phyloP scores from a whole-genome alignment of 2,329 filamentous ascomycete species.

The Aaosphaeria arxii region DNA sequence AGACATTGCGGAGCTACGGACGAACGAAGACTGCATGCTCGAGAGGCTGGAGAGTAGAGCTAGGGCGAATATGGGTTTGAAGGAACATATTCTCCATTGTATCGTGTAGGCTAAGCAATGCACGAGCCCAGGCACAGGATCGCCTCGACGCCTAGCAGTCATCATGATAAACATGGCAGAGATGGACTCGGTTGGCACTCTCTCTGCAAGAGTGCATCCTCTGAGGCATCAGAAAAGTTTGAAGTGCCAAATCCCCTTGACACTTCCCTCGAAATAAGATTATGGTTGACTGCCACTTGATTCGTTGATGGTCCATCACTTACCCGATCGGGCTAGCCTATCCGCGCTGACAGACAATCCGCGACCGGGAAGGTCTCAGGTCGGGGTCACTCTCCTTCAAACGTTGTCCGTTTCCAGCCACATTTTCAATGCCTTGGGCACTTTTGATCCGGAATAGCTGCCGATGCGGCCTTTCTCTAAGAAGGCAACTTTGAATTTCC shows the following conservation, averaged over 20 bases:
- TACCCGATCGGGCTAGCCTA: conserved; percentile 14
- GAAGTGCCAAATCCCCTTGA: conserved; percentile 18
- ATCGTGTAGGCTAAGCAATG: no score
- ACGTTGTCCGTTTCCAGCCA: conserved; percentile 34
- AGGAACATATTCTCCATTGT: no score
- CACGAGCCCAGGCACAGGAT: no score
- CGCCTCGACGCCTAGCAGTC: no score
- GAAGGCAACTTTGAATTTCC: conserved; percentile 20
- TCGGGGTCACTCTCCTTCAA: conserved; percentile 21
- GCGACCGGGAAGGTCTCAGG: conserved; percentile 19
- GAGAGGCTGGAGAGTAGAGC: no score
- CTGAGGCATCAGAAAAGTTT: conserved; percentile 33
- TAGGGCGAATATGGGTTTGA: no score
- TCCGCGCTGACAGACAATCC: conserved; percentile 4
- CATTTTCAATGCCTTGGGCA: conserved; percentile 31
- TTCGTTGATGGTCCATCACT: conserved; percentile 6
- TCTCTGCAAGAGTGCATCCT: conserved; percentile 9
- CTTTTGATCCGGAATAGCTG: conserved; percentile 17
- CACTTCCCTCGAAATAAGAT: conserved; percentile 20
- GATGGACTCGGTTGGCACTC: conserved; percentile 16
- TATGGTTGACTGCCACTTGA: conserved; percentile 5
- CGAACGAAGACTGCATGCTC: no score
- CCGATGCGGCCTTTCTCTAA: conserved; percentile 23
- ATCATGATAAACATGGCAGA: no score
- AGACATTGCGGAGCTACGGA: no score